Base-by-base conservation (phyloP, 768 basidiomycete genomes). In the Pleurotus platypus region DNA sequence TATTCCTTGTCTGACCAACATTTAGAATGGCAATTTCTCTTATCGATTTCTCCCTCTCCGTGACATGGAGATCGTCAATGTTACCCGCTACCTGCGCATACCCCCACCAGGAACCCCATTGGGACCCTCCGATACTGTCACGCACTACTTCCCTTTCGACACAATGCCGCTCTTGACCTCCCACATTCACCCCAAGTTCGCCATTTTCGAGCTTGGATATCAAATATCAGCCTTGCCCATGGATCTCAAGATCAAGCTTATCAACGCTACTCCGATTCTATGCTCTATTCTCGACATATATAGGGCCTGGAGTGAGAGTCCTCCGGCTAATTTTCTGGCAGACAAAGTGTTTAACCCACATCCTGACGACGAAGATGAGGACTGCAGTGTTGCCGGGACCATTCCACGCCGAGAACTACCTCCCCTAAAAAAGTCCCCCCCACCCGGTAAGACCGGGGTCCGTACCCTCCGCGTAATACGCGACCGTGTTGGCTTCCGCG, bases 181-280 rank as follows among this genome's bases (percentile, higher is more conserved):
- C 18, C 62, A 62, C 47, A 27, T 64, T n/a, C 58, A 62, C 55
- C 63, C 63, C 8, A 62, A 58, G 39, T 64, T 56, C 48, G 62
- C 57, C 15, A 59, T 64, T 27, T 40, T 59, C 8, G 54, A 59
- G 9, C 16, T 59, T 43, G 62, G 57, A 6, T 53, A 40, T 12
- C 20, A 49, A 49, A 24, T 80, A 39, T 53, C 26, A 16, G 47
- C 27, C 20, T 30, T 51, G 37, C 49, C 22, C 35, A 18, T 47
- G 18, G 22, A 18, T 24, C 6, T 37, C 16, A n/a, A 7, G 18
- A 27, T 16, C 47, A 35, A 24, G 5, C 16, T 49, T n/a, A 24
- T 49, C n/a, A 11, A 22, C n/a, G 5, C 27, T n/a, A 49, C 20
- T 1, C 47, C 47, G 1, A 49, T 35, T 35, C 18, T 49, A 26